These are phyloP conservation scores for Backusella circina DNA, from an alignment of 192 early-diverging fungal genomes.

Conservation along the genomic window DNA sequence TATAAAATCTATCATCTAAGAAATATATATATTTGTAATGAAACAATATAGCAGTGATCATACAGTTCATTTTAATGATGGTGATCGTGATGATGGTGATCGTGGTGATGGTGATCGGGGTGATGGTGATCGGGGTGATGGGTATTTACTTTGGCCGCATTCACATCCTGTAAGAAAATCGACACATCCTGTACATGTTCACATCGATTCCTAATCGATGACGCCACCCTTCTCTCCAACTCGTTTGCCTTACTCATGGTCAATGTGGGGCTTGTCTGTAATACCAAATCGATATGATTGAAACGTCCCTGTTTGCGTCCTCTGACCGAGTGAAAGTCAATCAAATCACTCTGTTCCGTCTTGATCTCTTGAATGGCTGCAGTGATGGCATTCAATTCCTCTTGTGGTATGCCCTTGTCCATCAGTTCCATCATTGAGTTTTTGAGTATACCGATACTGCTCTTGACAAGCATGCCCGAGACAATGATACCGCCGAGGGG, in stretches of 20 bases:
- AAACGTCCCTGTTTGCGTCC: conserved; percentile 59
- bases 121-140: not conserved
- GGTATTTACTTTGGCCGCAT: not conserved
- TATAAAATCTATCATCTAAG: not conserved
- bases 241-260: conserved; percentile 44
- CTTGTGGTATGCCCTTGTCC: conserved; percentile 26
- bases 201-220: conserved; percentile 26
- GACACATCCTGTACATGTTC: conserved; percentile 35
- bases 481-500: conserved; percentile 75
- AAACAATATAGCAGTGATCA: no score
- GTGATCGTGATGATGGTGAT: not conserved
- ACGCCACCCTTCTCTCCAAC: conserved; percentile 26
- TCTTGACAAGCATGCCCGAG: conserved; percentile 65
- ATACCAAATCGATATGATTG: conserved; percentile 46
- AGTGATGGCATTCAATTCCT: conserved; percentile 24
- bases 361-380: conserved; percentile 24
- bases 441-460: conserved; percentile 48
- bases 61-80: not conserved
- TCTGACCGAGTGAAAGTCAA: conserved; percentile 41
- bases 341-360: conserved; percentile 34
- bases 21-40: no score
- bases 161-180: conserved; percentile 32
- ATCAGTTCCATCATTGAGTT: conserved; percentile 38
- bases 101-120: not conserved
- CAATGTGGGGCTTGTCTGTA: conserved; percentile 47